Conservation (phyloP, 1,284 basidiomycete genomes). For the Rhodotorula sp. region DNA sequence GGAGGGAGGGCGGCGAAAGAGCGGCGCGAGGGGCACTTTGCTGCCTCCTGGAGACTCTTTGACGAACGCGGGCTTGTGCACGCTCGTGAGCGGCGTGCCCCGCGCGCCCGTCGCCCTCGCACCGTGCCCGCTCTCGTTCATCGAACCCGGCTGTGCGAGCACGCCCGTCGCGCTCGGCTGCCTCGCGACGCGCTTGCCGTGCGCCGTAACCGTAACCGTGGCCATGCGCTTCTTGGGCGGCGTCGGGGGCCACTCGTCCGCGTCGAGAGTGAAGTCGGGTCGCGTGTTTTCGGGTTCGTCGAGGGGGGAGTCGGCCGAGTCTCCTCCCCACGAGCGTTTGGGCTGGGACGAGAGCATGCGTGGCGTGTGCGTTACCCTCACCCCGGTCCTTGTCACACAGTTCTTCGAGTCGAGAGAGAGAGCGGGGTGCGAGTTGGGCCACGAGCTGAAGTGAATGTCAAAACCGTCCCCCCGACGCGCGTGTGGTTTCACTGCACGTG, state of each 20-base stretch:
- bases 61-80: constrained; percentile 3
- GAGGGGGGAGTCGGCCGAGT: constrained; percentile 7
- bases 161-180: neutral
- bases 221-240: constrained; percentile 18
- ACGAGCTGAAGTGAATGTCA: too few species aligned
- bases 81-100: neutral
- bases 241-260: constrained; percentile 35
- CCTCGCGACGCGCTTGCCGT: neutral
- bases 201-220: neutral
- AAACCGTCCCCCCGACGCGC: too few species aligned
- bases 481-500: too few species aligned
- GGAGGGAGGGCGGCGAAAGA: constrained; percentile 8
- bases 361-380: too few species aligned
- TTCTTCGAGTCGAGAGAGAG: too few species aligned
- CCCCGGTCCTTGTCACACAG: too few species aligned
- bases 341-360: constrained; percentile 37
- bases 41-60: too few species aligned
- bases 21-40: constrained; percentile 11
- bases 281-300: constrained; percentile 33
- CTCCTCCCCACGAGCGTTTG: constrained; percentile 29
- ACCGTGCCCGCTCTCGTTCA: too few species aligned
- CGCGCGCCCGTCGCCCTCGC: neutral
- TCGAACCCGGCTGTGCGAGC: neutral
- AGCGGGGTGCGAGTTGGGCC: too few species aligned
- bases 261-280: constrained; percentile 16